Conservation (phyloP, 2,329 filamentous ascomycete species). For the Samsoniella hepiali region DNA sequence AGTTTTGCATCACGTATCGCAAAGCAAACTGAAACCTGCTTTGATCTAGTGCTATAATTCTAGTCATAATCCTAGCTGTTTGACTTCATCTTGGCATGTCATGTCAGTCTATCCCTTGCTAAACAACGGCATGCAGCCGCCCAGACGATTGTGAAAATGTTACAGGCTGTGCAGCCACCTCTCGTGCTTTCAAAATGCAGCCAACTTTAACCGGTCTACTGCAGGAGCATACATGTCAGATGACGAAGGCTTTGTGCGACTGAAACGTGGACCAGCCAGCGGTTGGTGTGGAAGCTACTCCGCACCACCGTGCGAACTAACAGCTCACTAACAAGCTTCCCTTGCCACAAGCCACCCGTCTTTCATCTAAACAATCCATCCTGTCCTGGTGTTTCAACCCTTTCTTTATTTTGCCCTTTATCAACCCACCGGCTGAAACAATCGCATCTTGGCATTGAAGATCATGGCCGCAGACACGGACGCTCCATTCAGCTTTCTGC, state of each 20-base stretch:
- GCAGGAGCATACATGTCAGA: slow-evolving; percentile 12
- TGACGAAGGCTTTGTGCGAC: slow-evolving; percentile 6
- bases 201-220: background rate
- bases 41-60: background rate
- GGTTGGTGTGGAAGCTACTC: background rate
- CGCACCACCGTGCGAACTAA: slow-evolving; percentile 7
- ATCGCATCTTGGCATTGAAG: background rate
- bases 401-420: background rate
- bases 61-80: background rate
- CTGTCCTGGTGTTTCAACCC: slow-evolving; percentile 1
- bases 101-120: background rate
- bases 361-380: background rate
- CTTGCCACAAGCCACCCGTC: slow-evolving; percentile 23
- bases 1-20: background rate
- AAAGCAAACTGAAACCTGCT: background rate
- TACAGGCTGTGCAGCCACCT: background rate
- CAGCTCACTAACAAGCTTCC: slow-evolving; percentile 8
- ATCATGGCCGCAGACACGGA: slow-evolving; percentile 36
- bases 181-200: background rate
- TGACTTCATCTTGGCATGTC: background rate
- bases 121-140: too few relatives aligned
- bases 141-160: background rate
- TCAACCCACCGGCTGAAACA: background rate
- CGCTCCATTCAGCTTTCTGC: slow-evolving; percentile 60
- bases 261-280: slow-evolving; percentile 8